phyloP scores from a whole-genome alignment of 345 rosid species.

The Salix purpurea region DNA sequence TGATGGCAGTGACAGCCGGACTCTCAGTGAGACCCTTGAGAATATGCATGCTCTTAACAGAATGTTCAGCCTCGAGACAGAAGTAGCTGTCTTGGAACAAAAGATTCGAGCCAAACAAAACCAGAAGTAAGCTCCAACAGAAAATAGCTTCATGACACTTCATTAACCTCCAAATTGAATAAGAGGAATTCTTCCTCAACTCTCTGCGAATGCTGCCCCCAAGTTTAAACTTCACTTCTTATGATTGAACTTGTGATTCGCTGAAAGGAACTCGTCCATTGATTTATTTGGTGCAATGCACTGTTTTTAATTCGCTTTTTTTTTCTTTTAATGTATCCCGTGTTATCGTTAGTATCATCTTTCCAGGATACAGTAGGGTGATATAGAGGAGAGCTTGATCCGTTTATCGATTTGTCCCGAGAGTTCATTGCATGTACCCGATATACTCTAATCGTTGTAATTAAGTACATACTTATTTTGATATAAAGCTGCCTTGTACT shows the following conservation, averaged over 20 bases:
- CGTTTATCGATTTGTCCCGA: not conserved
- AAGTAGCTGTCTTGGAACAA: slow-evolving; percentile 60
- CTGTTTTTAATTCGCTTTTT: slow-evolving; percentile 16
- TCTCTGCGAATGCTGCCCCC: not conserved
- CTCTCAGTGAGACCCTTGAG: slow-evolving; percentile 80
- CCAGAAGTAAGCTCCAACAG: slow-evolving; percentile 28
- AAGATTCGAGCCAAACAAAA: slow-evolving; percentile 71
- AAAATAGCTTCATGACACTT: not conserved
- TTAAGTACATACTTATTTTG: slow-evolving; percentile 2
- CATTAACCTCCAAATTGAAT: slow-evolving; percentile 3
- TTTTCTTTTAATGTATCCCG: not conserved
- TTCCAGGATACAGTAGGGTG: slow-evolving; percentile 8
- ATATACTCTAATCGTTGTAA: slow-evolving; percentile 1
- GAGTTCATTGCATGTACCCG: not conserved
- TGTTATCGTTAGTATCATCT: slow-evolving; percentile 4
- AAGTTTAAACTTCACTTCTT: not conserved
- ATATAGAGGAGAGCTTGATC: slow-evolving; percentile 14
- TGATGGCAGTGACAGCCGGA: slow-evolving; percentile 72
- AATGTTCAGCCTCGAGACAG: slow-evolving; percentile 86
- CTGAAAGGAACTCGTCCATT: not conserved
- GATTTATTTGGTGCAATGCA: slow-evolving; percentile 13
- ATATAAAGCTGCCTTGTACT: slow-evolving; percentile 6
- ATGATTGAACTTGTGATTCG: slow-evolving; percentile 3
- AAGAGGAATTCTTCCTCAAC: not conserved
- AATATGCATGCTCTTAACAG: slow-evolving; percentile 98